These are phyloP conservation scores for Phaeoacremonium minimum DNA, from an alignment of 2,329 filamentous ascomycete species.

Conservation along the genomic window DNA sequence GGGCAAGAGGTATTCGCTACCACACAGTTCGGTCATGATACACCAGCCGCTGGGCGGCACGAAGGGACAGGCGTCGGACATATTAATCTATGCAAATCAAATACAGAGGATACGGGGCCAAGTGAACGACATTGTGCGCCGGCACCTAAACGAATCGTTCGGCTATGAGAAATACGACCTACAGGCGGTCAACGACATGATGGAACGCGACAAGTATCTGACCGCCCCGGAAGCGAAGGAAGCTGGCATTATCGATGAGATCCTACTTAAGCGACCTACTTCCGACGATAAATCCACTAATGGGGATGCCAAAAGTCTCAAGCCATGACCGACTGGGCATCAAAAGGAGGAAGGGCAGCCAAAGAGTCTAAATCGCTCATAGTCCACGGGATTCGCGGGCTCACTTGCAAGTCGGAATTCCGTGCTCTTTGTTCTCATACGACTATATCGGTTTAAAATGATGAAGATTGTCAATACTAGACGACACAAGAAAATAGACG, in stretches of 20 bases:
- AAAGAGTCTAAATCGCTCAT: too few relatives aligned
- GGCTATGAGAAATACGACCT: conserved; percentile 72
- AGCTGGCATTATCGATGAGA: conserved; percentile 87
- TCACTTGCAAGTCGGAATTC: too few relatives aligned
- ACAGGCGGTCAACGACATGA: conserved; percentile 85
- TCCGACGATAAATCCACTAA: conserved; percentile 4
- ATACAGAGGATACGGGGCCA: conserved; percentile 82
- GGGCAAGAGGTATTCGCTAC: conserved; percentile 82
- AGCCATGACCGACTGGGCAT: too few relatives aligned
- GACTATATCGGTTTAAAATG: too few relatives aligned
- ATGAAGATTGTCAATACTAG: too few relatives aligned
- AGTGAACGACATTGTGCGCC: conserved; percentile 84
- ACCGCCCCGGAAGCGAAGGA: conserved; percentile 83
- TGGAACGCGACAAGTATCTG: conserved; percentile 97
- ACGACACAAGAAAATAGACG: too few relatives aligned
- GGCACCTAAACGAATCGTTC: conserved; percentile 75
- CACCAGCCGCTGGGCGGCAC: conserved; percentile 85
- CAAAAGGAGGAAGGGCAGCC: too few relatives aligned
- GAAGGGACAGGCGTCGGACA: conserved; percentile 67
- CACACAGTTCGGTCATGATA: conserved; percentile 95
- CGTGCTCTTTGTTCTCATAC: too few relatives aligned
- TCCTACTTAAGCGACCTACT: conserved; percentile 59
- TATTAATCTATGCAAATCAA: conserved; percentile 95
- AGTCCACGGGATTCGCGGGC: too few relatives aligned
- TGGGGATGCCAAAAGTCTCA: too few relatives aligned